Base-by-base conservation (phyloP, 2,329 filamentous ascomycete genomes). In the Colletotrichum costaricense region DNA sequence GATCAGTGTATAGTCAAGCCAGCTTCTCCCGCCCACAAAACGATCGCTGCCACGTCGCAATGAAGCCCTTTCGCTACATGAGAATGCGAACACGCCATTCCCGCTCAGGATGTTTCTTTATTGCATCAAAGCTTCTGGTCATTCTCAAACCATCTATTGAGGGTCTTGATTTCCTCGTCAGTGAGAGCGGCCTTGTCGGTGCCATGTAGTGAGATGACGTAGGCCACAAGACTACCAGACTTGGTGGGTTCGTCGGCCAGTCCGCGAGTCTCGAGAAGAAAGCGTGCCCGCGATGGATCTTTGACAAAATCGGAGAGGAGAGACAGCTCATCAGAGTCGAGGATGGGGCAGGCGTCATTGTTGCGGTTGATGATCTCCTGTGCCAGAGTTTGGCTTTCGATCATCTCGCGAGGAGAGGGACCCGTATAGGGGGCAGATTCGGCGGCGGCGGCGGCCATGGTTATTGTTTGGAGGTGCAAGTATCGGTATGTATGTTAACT, bases 321-420 rank as follows among this genome's bases (percentile, higher is more conserved):
- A 4, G 22, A 11, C 6, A 74, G 60, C 56, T 74, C 73, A 12
- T 73, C 64, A 5, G 57, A 30, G 63, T 74, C 73, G n/a, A 74
- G 69, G 11, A 74, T 38, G 33, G 60, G 67, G 35, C 60, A 64
- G 9, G 24, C n/a, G 55, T 74, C 75, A n/a, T 64, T 62, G 69
- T 74, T 68, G 66, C 75, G 74, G 22, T 66, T 68, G 22, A 76
- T 75, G 30, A 75, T 74, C 49, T 76, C 75, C 16, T 63, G 38
- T 4, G 76, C 75, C 9, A 76, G 59, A 14, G 75, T 74, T 57
- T 75, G 75, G 24, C 67, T 63, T 4, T 33, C 66, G 19, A 76
- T 57, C 74, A 77, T 76, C 8, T 71, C 54, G 7, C 33, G 30
- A n/a, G 59, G 68, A 5, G 63, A 67, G 28, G 75, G 75, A 14